Conservation (phyloP, 179 eudicot genomes). For the Spinacia oleracea region DNA sequence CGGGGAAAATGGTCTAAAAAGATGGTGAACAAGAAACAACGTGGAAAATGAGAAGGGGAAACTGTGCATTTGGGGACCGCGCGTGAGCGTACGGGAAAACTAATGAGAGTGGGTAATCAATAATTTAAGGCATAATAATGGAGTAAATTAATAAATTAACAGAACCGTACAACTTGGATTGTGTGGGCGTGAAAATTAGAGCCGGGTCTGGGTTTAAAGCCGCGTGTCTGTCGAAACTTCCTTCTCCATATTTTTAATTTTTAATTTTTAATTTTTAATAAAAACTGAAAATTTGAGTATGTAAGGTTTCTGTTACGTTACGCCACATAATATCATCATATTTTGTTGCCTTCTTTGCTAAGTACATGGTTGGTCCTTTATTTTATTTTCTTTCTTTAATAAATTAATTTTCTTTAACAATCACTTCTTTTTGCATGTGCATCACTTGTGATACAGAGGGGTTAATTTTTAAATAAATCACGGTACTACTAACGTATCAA, state of each 20-base stretch:
- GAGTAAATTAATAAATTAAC: not conserved
- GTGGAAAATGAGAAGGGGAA: not conserved
- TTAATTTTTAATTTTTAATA: too few relatives aligned
- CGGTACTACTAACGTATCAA: too few relatives aligned
- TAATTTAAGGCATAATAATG: not conserved
- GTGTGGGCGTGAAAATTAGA: not conserved
- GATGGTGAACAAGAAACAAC: not conserved
- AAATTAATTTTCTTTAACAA: too few relatives aligned
- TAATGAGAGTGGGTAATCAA: not conserved
- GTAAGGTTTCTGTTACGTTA: constrained; percentile 13
- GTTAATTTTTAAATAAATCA: too few relatives aligned
- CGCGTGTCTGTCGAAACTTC: constrained; percentile 15
- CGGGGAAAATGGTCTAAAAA: not conserved
- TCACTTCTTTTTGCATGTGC: too few relatives aligned
- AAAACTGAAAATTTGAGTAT: not conserved
- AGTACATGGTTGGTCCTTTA: not conserved
- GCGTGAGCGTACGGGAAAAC: not conserved
- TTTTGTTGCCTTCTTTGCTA: not conserved
- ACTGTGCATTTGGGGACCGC: not conserved
- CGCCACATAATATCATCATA: constrained; percentile 8
- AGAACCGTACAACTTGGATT: constrained; percentile 5
- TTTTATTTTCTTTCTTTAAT: not conserved
- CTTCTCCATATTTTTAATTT: not conserved
- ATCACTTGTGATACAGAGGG: too few relatives aligned
- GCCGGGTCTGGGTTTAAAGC: not conserved